Conservation (phyloP, 257 asterid genomes). For the Galeopsis tetrahit region DNA sequence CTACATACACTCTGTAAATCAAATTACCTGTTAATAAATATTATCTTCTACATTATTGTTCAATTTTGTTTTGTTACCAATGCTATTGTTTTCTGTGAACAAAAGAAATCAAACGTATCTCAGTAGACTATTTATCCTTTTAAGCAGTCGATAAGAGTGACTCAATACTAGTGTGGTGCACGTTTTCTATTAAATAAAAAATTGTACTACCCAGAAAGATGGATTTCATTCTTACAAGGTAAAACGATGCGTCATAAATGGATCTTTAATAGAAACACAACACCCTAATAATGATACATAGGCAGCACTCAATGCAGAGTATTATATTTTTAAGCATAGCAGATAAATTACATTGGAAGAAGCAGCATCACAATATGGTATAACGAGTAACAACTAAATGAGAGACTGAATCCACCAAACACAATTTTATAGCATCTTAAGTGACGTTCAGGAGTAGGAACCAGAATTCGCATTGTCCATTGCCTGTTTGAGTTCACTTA, state of each 20-base stretch:
- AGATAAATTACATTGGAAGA: slow-evolving; percentile 35
- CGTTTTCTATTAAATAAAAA: background rate
- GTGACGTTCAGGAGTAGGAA: slow-evolving; percentile 40
- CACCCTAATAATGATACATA: slow-evolving; percentile 32
- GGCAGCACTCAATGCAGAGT: slow-evolving; percentile 36
- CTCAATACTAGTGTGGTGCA: background rate
- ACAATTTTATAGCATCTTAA: slow-evolving; percentile 28
- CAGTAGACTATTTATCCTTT: background rate
- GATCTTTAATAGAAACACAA: slow-evolving; percentile 24
- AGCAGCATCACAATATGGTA: slow-evolving; percentile 10
- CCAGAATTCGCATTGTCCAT: slow-evolving; percentile 58
- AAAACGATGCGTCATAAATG: background rate
- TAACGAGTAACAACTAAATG: slow-evolving; percentile 29
- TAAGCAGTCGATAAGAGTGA: background rate
- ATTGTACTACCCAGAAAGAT: slow-evolving; percentile 20
- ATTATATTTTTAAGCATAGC: slow-evolving; percentile 26
- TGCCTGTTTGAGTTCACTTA: slow-evolving; percentile 71
- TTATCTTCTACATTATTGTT: background rate
- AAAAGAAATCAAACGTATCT: too few relatives aligned
- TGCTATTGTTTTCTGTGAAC: too few relatives aligned
- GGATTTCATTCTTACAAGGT: slow-evolving; percentile 8
- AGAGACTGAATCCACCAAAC: slow-evolving; percentile 33
- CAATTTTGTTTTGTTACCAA: background rate
- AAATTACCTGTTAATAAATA: slow-evolving; percentile 26
- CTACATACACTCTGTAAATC: slow-evolving; percentile 17